phyloP scores from a whole-genome alignment of 2,329 filamentous ascomycete genomes.

The Pseudocercospora vitis region DNA sequence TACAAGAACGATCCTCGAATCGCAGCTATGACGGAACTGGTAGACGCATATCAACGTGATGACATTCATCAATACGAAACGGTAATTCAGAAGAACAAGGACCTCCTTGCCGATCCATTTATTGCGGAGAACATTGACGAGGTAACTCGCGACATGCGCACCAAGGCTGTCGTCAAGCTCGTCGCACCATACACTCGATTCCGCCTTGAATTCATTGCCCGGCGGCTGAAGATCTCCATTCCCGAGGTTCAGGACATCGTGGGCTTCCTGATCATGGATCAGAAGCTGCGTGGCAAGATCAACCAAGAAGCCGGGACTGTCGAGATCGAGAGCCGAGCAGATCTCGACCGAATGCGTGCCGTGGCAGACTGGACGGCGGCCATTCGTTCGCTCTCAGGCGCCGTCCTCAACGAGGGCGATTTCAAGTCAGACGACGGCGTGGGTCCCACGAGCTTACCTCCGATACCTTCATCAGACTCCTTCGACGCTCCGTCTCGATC shows the following conservation, averaged over 20 bases:
- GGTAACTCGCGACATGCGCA: conserved; percentile 96
- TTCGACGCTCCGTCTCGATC: conserved; percentile 23
- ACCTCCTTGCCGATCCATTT: conserved; percentile 87
- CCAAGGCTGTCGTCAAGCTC: conserved; percentile 88
- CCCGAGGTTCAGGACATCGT: conserved; percentile 91
- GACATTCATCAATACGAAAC: conserved; percentile 90
- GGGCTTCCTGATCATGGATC: conserved; percentile 89
- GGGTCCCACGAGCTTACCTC: conserved; percentile 5
- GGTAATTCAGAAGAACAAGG: conserved; percentile 81
- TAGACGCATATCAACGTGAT: conserved; percentile 93
- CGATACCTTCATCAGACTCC: conserved; percentile 14
- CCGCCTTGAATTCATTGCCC: conserved; percentile 82
- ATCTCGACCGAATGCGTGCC: conserved; percentile 71
- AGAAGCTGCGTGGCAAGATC: conserved; percentile 82
- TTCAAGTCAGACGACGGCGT: conserved; percentile 54
- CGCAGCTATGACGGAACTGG: conserved; percentile 93
- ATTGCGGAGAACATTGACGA: conserved; percentile 99
- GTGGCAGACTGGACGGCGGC: conserved; percentile 71
- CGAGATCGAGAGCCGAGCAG: conserved; percentile 71
- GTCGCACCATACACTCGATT: conserved; percentile 95
- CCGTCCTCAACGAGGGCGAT: conserved; percentile 75
- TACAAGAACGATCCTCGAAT: conserved; percentile 96
- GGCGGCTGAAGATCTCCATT: conserved; percentile 80
- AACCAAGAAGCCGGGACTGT: conserved; percentile 85
- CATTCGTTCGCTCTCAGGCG: conserved; percentile 66